Evolutionary conservation across 257 asterid genomes (phyloP), one percentile per base, ranked within the genome.

Genomic region (Plantago ovata): DNA sequence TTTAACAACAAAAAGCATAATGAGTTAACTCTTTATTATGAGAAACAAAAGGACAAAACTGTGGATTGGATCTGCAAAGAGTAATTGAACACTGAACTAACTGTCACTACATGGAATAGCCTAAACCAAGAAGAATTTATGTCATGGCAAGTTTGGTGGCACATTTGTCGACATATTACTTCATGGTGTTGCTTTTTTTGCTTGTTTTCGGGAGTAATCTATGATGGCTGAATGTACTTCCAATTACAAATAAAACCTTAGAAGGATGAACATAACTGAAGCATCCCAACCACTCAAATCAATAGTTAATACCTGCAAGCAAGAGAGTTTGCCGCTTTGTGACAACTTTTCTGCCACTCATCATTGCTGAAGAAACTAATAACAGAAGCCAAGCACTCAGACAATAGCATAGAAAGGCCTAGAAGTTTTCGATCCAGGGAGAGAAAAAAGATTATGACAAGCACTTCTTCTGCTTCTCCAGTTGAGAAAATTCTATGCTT

Each of bases 341-440:
- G 65, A 62, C 84, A 81, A 79, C 94, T 77, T 50, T 61, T 47
- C 20, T 68, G 73, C 95, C 96, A 89, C 61, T 84, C 87, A 46
- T 84, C 85, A 63, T 80, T 80, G 58, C 64, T 69, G 62, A 89
- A 93, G 78, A 61, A 86, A 66, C 65, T 73, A 38, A 81, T 41
- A 40, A 77, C 71, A 48, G 95, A 82, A 65, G 56, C 59, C 80
- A 89, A 46, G 71, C 84, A 78, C 66, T 84, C 84, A 22, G 64
- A 60, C 77, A 93, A 72, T 18, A 63, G 28, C 65, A 64, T 63
- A n/a, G 80, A 76, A 14, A 93, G 81, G 70, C 97, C 95, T 22
- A 81, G 48, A 59, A 89, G 78, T 79, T 72, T 77, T 41, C 96
- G 95, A 61, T 93, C 98, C 28, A 93, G 76, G 69, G 82, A 86